Evolutionary conservation across 108 stramenopile genomes (phyloP), one percentile per base, ranked within the genome.

Genomic region (Skeletonema grethae): DNA sequence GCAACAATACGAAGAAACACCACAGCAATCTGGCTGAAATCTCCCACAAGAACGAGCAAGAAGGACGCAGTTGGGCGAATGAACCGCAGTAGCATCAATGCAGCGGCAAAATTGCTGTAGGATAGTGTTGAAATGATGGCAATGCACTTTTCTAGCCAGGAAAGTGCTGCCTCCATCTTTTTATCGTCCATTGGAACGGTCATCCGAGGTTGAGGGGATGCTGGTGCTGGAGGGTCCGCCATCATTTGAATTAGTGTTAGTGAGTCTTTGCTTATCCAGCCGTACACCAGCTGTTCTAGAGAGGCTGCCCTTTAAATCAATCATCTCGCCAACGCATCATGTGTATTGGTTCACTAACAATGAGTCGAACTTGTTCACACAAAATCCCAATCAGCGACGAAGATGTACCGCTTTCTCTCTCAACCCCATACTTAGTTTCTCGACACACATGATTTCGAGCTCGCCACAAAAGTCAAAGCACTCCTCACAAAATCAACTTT

Each of bases 381-480:
- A 9, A 8, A 53, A 53, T 53, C n/a, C 7, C 4, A 43, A n/a
- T 53, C 50, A 53, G 50, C 50, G 50, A 53, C 8, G 7, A 22
- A 9, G 8, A 16, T 22, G 22, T 7, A 50, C 18, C 50, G 1
- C 18, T 53, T 53, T 53, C 50, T 53, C 22, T 53, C 22, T 53
- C 50, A 15, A 53, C 8, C 15, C 50, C 50, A 53, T 53, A 53
- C 50, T 53, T 22, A 22, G 6, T 53, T 53, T 53, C 22, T 53
- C 50, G 50, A 53, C 15, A 53, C 50, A 53, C 50, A 22, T 53
- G 50, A 7, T 53, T 53, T 53, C 50, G 20, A 1, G n/a, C 50
- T 53, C 50, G 50, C 50, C 50, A 53, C 50, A 53, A 53, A 53
- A 22, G 15, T 22, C 46, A 48, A 20, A 22, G 20, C 50, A 22